Base-by-base conservation (phyloP, 192 early-diverging fungal species). In the Linnemannia exigua region DNA sequence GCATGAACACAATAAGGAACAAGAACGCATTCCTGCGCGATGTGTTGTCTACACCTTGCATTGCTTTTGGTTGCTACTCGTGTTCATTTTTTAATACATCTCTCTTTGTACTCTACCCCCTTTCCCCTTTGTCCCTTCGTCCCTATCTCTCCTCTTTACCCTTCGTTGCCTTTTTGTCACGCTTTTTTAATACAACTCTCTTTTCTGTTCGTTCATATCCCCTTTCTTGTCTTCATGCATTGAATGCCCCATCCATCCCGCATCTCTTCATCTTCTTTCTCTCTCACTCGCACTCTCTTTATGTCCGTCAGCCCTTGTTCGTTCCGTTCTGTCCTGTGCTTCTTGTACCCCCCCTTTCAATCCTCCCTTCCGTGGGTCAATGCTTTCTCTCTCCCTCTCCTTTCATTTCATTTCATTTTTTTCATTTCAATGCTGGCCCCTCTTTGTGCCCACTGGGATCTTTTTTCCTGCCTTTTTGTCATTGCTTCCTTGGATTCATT, bases 181-280 rank as follows among this genome's bases (percentile, higher is more conserved):
- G 77, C 51, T 48, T 46, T 72, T 79, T 79, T 79, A 79, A 79
- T 79, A 79, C 77, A 79, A 72, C 77, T 76, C 20, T 70, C 22
- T 46, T 71, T 71, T 38, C 14, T 41, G 19, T 71, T 46, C 25
- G n/a, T 31, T 63, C 28, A 63, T 58, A 63, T 63, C 28, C 28
- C 47, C 50, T 72, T 51, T 73, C 46, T 35, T 74, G 15, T n/a
- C 17, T 58, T 58, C 31, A 0, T 50, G 51, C 20, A 5, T 44
- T 37, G n/a, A n/a, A n/a, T n/a, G 2, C 20, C 54, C 22, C 19
- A n/a, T 16, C 14, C 58, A 63, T 63, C 36, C 36, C 44, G 22
- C 38, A 3, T 9, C 16, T 74, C 14, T 61, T 37, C 51, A 17
- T 44, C 20, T 11, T 20, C 16, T 28, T 50, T 17, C 47, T 22